Conservation (phyloP, 257 asterid genomes). For the Euphrasia confusa region DNA sequence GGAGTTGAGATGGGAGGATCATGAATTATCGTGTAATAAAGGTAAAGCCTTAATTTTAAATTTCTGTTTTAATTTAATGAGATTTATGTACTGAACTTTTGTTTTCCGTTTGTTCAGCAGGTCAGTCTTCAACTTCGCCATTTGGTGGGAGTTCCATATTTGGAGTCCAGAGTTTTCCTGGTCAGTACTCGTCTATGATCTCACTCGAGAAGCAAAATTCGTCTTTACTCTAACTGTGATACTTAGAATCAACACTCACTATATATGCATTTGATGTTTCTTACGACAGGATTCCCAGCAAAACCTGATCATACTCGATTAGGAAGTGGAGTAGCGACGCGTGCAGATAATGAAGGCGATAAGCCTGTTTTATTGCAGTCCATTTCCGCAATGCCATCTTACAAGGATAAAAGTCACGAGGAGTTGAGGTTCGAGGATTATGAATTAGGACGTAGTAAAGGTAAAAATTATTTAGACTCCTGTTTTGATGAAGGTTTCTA, state of each 20-base stretch:
- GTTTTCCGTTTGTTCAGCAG: not conserved
- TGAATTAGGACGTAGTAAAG: conserved; percentile 13
- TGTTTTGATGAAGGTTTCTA: too few species aligned
- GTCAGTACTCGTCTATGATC: too few species aligned
- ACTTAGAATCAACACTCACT: too few species aligned
- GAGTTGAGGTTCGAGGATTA: conserved; percentile 30
- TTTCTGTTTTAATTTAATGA: too few species aligned
- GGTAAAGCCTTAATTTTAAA: conserved; percentile 8
- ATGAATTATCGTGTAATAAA: conserved; percentile 12
- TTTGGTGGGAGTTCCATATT: too few species aligned
- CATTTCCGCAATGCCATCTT: conserved; percentile 27
- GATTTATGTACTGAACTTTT: not conserved
- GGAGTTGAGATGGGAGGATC: conserved; percentile 29
- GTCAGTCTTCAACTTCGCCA: too few species aligned
- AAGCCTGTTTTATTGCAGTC: conserved; percentile 13
- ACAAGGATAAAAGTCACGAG: conserved; percentile 31
- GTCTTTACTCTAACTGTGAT: too few species aligned
- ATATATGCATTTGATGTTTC: too few species aligned
- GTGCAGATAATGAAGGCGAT: not conserved
- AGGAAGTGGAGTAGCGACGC: conserved; percentile 22
- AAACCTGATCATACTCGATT: not conserved
- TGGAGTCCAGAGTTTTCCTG: too few species aligned
- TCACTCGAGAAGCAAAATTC: too few species aligned
- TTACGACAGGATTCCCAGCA: not conserved
- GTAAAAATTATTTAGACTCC: not conserved